Conservation (phyloP, 768 basidiomycete genomes). For the Sarcomyxa edulis region DNA sequence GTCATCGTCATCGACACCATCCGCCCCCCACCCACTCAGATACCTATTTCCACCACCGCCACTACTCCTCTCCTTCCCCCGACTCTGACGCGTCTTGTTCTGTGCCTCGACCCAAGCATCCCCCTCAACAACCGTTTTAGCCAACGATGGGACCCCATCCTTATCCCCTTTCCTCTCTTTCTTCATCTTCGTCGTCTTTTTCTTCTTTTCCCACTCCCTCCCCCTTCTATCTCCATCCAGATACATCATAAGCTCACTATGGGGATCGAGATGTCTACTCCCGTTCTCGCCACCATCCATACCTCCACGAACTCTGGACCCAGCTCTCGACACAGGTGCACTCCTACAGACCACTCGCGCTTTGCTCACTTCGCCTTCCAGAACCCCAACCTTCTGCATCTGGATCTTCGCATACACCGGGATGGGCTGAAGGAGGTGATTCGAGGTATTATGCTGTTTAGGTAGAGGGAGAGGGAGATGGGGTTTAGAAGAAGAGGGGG, state of each 20-base stretch:
- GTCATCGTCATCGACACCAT: slow-evolving; percentile 23
- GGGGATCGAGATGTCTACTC: slow-evolving; percentile 2
- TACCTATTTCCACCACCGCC: too few species aligned
- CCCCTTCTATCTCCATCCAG: slow-evolving; percentile 10
- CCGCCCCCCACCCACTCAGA: slow-evolving; percentile 25
- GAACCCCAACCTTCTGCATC: slow-evolving; percentile 26
- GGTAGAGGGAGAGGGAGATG: too few species aligned
- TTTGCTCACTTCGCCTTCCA: slow-evolving; percentile 38
- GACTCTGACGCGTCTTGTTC: slow-evolving; percentile 5
- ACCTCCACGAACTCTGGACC: slow-evolving; percentile 34
- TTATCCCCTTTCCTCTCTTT: too few species aligned
- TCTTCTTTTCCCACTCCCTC: slow-evolving; percentile 15
- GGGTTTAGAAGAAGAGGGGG: too few species aligned
- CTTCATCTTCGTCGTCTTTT: slow-evolving; percentile 23
- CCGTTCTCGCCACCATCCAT: slow-evolving; percentile 8
- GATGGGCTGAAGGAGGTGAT: slow-evolving; percentile 24
- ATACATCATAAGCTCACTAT: background rate
- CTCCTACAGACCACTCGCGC: slow-evolving; percentile 64
- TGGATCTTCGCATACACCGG: slow-evolving; percentile 31
- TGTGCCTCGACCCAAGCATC: slow-evolving; percentile 40
- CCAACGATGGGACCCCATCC: slow-evolving; percentile 51
- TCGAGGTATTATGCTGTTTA: too few species aligned
- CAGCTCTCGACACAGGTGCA: slow-evolving; percentile 60
- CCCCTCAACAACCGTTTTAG: slow-evolving; percentile 55
- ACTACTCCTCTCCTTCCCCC: slow-evolving; percentile 5